phyloP scores from a whole-genome alignment of 2,329 filamentous ascomycete species.

The Tolypocladium inflatum region DNA sequence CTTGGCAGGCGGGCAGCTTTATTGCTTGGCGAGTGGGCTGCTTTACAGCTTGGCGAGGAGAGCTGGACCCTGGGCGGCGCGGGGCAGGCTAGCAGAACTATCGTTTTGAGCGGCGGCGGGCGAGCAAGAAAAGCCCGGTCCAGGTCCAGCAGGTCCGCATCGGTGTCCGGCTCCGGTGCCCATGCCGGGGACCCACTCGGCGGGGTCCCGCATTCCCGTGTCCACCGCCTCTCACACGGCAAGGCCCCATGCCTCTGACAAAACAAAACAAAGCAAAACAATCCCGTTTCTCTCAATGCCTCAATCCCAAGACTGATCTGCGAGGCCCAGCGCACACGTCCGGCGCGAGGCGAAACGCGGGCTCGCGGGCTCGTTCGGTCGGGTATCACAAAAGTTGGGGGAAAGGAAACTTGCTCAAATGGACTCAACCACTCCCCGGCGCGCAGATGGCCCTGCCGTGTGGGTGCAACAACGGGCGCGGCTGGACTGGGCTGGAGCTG shows the following conservation, averaged over 20 bases:
- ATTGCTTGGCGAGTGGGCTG: background rate
- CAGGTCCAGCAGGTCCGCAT: background rate
- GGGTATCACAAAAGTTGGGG: too few relatives aligned
- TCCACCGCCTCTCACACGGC: background rate
- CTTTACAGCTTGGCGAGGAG: background rate
- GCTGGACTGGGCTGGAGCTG: background rate
- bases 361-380: too few relatives aligned
- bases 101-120: background rate
- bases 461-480: background rate
- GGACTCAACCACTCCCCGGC: background rate
- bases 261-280: background rate
- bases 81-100: background rate
- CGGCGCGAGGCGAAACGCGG: background rate
- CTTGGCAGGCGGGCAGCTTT: background rate
- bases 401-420: conserved; percentile 2
- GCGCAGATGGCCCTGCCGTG: background rate
- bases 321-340: background rate
- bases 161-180: background rate
- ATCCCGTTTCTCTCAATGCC: background rate
- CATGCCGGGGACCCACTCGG: background rate
- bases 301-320: background rate
- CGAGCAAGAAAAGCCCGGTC: background rate
- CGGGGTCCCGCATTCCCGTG: background rate
- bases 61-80: background rate
- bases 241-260: background rate